Evolutionary conservation across 345 rosid species (phyloP), one percentile per base, ranked within the genome.

Genomic region (Streptanthus diversifolius): DNA sequence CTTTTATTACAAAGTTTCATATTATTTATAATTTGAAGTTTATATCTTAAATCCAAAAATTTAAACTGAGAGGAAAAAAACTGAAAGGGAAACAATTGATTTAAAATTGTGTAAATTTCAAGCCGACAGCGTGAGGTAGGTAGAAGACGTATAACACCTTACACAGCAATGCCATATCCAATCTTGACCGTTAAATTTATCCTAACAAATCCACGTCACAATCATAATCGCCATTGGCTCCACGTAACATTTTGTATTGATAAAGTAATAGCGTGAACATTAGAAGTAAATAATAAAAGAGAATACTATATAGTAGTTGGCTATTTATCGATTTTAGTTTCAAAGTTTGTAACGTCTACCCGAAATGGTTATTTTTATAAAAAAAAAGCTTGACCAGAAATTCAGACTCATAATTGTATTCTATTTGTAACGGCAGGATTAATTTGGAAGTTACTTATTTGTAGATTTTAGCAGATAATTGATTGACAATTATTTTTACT

Each of bases 121-220:
- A 70, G 56, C 73, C 66, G 73, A 70, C 37, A 70, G 6, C 70
- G 70, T 53, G 63, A 47, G 52, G 60, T 63, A 47, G 52, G 60
- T 63, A 47, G 41, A 66, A 52, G 72, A 47, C 35, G 53, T 57
- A 32, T 0, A 0, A 14, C 19, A 53, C 9, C 19, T 18, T 27
- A 17, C 8, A 40, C 27, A 13, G 15, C 14, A 66, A 21, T 51
- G 33, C 51, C 7, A 18, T 17, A 27, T 35, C 59, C 33, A 40
- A 51, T 62, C 53, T 2, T 30, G 54, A 51, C 69, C 62, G 69
- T 52, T 37, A 11, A 4, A 11, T 63, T 7, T 14, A 11, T 25
- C 4, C 27, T 5, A n/a, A n/a, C 62, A 11, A 22, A 40, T 49
- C 73, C 47, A 75, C 44, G 74, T 75, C 68, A 74, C 29, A 24